A percentile compares a stretch with the other conserved stretches of the same genome.
phyloP scores from a whole-genome alignment of 1,284 basidiomycete species.

The Puccinia sorghi region DNA sequence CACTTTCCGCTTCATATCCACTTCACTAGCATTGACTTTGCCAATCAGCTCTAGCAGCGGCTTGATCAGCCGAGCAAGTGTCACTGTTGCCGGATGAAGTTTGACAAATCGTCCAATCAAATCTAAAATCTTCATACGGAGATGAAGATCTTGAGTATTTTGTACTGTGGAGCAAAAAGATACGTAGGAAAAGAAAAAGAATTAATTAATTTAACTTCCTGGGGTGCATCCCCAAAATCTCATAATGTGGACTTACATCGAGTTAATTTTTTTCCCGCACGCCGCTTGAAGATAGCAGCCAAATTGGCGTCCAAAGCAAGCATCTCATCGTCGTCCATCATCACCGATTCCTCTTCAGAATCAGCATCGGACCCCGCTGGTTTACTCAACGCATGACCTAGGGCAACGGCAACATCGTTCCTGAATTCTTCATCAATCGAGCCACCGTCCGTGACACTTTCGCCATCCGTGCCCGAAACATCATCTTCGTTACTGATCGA shows the following conservation, averaged over 20 bases:
- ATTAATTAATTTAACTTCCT: no score
- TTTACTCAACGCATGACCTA: constrained; percentile 38
- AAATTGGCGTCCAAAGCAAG: constrained; percentile 44
- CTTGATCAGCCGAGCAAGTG: constrained; percentile 13
- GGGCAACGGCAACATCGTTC: constrained; percentile 43
- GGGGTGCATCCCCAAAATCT: no score
- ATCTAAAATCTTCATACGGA: constrained; percentile 38
- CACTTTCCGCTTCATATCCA: constrained; percentile 29
- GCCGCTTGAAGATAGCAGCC: constrained; percentile 35
- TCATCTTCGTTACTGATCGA: not conserved
- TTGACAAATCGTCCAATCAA: constrained; percentile 43
- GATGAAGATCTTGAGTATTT: constrained; percentile 41
- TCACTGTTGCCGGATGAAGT: constrained; percentile 10
- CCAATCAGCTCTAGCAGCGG: constrained; percentile 34
- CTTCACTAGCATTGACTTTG: constrained; percentile 16
- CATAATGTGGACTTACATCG: constrained; percentile 35
- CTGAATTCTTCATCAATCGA: constrained; percentile 37
- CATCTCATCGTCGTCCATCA: constrained; percentile 47
- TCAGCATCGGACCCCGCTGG: not conserved
- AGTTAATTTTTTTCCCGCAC: constrained; percentile 11
- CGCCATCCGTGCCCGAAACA: not conserved
- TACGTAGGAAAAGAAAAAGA: no score
- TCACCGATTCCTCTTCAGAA: constrained; percentile 24
- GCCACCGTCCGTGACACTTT: not conserved
- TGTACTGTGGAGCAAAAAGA: constrained; percentile 3